Evolutionary conservation across 306 rosid species (phyloP), one percentile per base, ranked within the genome.

Genomic region (Rubus parviflorus): DNA sequence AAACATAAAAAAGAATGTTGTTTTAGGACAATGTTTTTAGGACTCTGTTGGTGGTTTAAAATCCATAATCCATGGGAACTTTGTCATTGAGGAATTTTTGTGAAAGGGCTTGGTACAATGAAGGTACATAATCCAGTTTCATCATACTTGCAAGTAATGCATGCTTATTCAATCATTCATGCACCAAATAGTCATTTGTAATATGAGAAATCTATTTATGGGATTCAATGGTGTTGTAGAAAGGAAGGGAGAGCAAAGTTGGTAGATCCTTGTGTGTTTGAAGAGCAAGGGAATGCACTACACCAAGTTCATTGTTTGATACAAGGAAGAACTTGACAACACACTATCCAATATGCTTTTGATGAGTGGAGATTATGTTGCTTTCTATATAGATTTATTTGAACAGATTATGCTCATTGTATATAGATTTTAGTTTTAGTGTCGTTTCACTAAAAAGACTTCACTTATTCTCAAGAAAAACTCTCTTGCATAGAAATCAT

Each of bases 201-300:
- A 56, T 9, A 20, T 15, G 60, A 74, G 54, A 57, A 22, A 57
- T 22, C 23, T 73, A 43, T 20, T 23, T 15, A 16, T 14, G 11
- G 23, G 43, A 57, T 73, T 22, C 10, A 9, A 43, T 58, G 23
- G 42, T 43, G 35, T 73, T 73, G 57, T 57, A 74, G 77, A 51
- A 51, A 70, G 8, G 22, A 71, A 65, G 62, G 47, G 25, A 19
- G 60, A 48, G 15, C 2, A 47, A 40, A 41, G 67, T 57, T 23
- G 19, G 57, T 23, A 23, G 43, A 23, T 16, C 58, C 15, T 4
- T 73, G 42, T 22, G 77, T 57, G 56, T 15, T 72, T 54, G 52
- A 22, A 73, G 51, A 40, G 23, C 7, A 14, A 54, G 41, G 13
- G 16, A 7, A 57, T 30, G 40, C 64, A 46, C 10, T 1, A 20